Evolutionary conservation across 495 filamentous ascomycete species (phyloP).

Genomic region (Tricharina praecox): DNA sequence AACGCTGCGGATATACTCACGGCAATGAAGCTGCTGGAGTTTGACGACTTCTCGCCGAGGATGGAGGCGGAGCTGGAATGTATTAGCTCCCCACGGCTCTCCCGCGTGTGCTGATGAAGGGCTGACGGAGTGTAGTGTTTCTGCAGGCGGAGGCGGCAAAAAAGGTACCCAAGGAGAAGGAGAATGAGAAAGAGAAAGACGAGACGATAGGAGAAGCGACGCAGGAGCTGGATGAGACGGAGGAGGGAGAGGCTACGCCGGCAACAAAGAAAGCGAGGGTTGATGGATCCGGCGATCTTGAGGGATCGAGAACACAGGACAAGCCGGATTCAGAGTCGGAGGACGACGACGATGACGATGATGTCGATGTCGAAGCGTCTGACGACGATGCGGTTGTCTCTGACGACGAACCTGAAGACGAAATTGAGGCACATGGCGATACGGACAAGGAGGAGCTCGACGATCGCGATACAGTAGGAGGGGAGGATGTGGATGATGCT

Average conservation of each 20-base stretch:
- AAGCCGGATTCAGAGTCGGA: conserved; percentile 14
- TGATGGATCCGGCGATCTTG: neutral
- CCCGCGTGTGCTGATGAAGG: neutral
- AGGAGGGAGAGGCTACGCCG: conserved; percentile 12
- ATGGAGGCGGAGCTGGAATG: conserved; percentile 42
- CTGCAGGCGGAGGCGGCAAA: neutral
- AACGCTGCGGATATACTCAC: conserved; percentile 66
- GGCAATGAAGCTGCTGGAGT: conserved; percentile 69
- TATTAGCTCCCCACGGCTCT: too few relatives aligned
- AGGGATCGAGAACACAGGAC: neutral
- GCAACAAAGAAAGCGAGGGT: conserved; percentile 13
- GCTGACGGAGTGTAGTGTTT: neutral
- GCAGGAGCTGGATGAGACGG: conserved; percentile 6
- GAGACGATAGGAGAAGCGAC: conserved; percentile 1
- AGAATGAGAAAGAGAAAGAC: conserved; percentile 1
- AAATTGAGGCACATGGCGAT: neutral
- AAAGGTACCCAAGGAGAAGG: neutral
- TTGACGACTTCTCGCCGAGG: conserved; percentile 44
- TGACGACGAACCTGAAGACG: conserved; percentile 8
- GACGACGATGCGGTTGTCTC: conserved; percentile 3
- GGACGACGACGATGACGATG: conserved; percentile 13
- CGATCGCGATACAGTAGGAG: neutral
- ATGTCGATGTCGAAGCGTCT: conserved; percentile 9
- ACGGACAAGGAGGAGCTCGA: conserved; percentile 1
- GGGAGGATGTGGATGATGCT: conserved; percentile 17